phyloP scores from a whole-genome alignment of 2,329 filamentous ascomycete genomes.

The Eurotiales sp. region DNA sequence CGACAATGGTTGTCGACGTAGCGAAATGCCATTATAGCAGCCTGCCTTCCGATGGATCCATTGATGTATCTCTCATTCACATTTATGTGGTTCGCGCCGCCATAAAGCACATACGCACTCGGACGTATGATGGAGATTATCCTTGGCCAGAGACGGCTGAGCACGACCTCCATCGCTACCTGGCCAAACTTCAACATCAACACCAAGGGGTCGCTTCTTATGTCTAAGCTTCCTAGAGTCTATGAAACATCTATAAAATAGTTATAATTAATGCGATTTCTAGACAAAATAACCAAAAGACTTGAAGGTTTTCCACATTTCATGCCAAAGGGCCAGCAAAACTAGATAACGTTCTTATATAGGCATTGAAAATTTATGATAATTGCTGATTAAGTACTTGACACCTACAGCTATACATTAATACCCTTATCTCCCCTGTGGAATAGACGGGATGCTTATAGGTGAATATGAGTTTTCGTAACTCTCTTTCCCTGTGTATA shows the following conservation, averaged over 20 bases:
- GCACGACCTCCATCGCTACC: background rate
- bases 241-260: too few relatives aligned
- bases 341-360: too few relatives aligned
- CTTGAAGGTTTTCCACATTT: too few relatives aligned
- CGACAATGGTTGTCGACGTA: constrained; percentile 4
- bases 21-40: background rate
- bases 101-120: constrained; percentile 2
- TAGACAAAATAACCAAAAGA: too few relatives aligned
- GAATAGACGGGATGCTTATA: too few relatives aligned
- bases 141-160: background rate
- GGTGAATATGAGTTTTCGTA: constrained; percentile 7
- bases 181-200: background rate
- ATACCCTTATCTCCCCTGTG: too few relatives aligned
- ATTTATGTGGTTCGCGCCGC: constrained; percentile 1
- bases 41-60: background rate
- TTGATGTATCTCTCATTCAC: background rate
- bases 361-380: too few relatives aligned
- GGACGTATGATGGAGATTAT: background rate
- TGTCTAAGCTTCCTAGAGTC: too few relatives aligned
- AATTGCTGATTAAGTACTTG: too few relatives aligned
- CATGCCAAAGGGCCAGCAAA: too few relatives aligned
- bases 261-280: too few relatives aligned
- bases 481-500: constrained; percentile 32
- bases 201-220: background rate
- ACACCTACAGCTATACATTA: too few relatives aligned